Base-by-base conservation (phyloP, 2,329 filamentous ascomycete genomes). In the Exophiala bonariae region DNA sequence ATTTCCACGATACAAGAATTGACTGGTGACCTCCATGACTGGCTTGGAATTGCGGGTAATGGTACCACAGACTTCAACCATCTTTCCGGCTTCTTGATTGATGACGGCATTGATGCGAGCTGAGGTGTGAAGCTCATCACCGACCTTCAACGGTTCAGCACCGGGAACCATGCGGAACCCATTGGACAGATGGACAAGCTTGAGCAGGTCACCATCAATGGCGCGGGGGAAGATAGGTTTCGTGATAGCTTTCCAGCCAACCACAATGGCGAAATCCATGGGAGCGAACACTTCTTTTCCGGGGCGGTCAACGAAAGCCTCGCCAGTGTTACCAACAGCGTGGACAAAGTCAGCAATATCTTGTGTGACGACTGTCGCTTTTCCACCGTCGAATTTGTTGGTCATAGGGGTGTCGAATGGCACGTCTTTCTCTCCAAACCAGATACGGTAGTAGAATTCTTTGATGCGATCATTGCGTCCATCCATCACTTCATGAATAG, bases 341-440 rank as follows among this genome's bases (percentile, higher is more conserved):
- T 99, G 91, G n/a, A 97, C 90, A 60, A 99, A 99, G 73, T 99
- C 91, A 54, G 95, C 95, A 73, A 99, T 96, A 54, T 87, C 91
- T 66, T 96, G 88, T 50, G 86, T 84, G 3, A 89, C 96, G 58
- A 99, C 91, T 19, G 81, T 89, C 4, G 89, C 82, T 59, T 85
- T 84, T 56, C 93, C 93, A 64, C 93, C 93, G 58, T 93, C 89
- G 64, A 99, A 99, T 59, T 83, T 85, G 64, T 88, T 86, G 4
- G 89, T 91, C 42, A 96, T 87, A 28, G 88, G 78, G 13, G 87
- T 85, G 61, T 96, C 86, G 45, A 96, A 87, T 45, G 95, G 85
- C 41, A 95, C 79, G 34, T 79, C 71, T 63, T 96, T 91, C 50
- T 91, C 80, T 33, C 90, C 93, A 61, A 99, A 99, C 93, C 93